phyloP scores from a whole-genome alignment of 352 stramenopile species.

The Pythium myriotylum region DNA sequence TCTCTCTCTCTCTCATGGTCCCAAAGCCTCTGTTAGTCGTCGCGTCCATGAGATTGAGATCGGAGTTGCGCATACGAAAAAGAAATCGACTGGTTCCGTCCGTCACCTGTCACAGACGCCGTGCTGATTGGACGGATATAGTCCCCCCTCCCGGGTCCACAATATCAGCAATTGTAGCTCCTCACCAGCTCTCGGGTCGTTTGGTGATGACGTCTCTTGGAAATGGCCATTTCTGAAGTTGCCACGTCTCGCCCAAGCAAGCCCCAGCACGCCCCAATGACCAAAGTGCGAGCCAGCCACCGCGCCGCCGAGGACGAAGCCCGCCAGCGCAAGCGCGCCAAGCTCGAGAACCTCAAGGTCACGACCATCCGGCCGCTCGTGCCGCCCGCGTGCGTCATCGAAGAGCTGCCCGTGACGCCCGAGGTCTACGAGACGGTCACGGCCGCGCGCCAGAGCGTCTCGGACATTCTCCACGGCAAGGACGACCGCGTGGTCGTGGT shows the following conservation, averaged over 20 bases:
- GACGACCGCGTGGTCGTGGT: slow-evolving; percentile 78
- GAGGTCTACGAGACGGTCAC: slow-evolving; percentile 71
- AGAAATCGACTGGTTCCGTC: no score
- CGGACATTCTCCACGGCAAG: slow-evolving; percentile 58
- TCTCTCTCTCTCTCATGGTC: no score
- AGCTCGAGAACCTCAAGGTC: slow-evolving; percentile 73
- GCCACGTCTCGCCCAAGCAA: not conserved
- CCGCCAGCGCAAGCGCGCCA: slow-evolving; percentile 57
- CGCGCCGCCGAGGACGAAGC: slow-evolving; percentile 35
- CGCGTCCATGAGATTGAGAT: no score
- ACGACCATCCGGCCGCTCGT: slow-evolving; percentile 72
- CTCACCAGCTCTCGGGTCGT: no score
- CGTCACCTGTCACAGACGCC: slow-evolving; percentile 1
- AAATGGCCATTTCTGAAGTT: slow-evolving; percentile 27
- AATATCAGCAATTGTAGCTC: no score
- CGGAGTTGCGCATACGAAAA: no score
- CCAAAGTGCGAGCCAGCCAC: slow-evolving; percentile 33
- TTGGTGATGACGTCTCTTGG: no score
- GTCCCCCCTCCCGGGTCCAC: no score
- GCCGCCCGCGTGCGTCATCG: slow-evolving; percentile 65
- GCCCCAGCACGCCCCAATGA: no score
- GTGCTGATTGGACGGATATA: no score
- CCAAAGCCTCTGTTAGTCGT: no score
- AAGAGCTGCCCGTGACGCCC: slow-evolving; percentile 73
- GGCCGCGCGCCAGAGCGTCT: slow-evolving; percentile 49